Evolutionary conservation across 306 rosid species (phyloP).

Genomic region (Phaseolus lunatus): DNA sequence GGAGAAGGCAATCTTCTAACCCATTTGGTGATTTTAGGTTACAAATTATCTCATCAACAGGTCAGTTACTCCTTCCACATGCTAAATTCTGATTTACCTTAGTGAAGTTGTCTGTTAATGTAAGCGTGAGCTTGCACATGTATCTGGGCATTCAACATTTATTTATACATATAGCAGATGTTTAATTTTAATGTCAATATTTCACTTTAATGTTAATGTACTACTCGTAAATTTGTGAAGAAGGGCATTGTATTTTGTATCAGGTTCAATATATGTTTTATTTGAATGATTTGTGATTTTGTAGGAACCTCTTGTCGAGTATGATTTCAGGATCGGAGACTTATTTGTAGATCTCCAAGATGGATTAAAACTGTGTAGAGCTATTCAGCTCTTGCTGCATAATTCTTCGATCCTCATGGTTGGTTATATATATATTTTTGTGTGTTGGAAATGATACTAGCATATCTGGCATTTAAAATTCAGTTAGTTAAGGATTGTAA

Average conservation of each 20-base stretch:
- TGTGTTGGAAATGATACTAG: slow-evolving; percentile 25
- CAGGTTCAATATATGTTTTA: slow-evolving; percentile 31
- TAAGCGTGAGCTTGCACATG: neutral
- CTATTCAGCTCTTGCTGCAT: slow-evolving; percentile 79
- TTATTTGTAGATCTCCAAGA: slow-evolving; percentile 87
- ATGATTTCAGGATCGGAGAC: slow-evolving; percentile 76
- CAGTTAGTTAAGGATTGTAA: slow-evolving; percentile 46
- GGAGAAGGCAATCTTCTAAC: slow-evolving; percentile 93
- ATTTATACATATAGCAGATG: neutral
- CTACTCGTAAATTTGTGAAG: neutral
- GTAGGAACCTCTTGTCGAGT: slow-evolving; percentile 80
- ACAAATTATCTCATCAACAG: slow-evolving; percentile 85
- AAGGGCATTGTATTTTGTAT: neutral
- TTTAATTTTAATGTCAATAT: neutral
- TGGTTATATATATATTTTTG: slow-evolving; percentile 25
- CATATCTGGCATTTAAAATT: slow-evolving; percentile 23
- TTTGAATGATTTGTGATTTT: slow-evolving; percentile 43
- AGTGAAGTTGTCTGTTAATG: slow-evolving; percentile 5
- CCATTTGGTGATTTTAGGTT: slow-evolving; percentile 80
- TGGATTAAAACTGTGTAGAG: slow-evolving; percentile 85
- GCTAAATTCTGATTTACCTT: slow-evolving; percentile 37
- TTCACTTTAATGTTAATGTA: neutral
- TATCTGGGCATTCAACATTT: neutral
- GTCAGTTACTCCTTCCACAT: slow-evolving; percentile 50
- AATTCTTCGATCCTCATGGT: slow-evolving; percentile 84